Base-by-base conservation (phyloP, 768 basidiomycete genomes). In the Inosperma sp. region DNA sequence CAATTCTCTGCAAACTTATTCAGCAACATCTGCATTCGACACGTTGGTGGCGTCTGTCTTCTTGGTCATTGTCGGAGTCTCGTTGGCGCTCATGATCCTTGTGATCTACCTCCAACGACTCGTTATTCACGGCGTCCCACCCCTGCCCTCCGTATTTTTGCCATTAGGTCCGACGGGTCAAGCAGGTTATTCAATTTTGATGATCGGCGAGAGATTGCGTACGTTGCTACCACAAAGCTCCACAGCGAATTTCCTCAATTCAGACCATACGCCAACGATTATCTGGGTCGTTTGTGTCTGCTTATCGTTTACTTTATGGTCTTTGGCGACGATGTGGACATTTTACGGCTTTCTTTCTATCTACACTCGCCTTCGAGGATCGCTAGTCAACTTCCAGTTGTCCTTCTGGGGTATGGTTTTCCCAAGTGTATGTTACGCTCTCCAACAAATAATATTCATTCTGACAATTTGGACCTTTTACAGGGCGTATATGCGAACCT, bases 81-180 rank as follows among this genome's bases (percentile, higher is more conserved):
- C 72, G 1, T 70, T 86, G 13, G 78, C 84, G 1, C 61, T 83
- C 41, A 84, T 86, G 78, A 75, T 88, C 40, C 74, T 87, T 49
- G 77, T 82, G 5, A 69, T 80, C 41, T 88, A 87, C 61, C 62
- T 87, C 30, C 62, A 78, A 30, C 79, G 84, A 7, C 71, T 84
- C 8, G 74, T 85, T 48, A 54, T 80, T 8, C 61, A 80, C 57
- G 84, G 83, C 7, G 70, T 80, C 43, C 75, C 82, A 1, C 66
- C 69, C 12, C 71, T 84, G 42, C 64, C 85, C 50, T 81, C 82
- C 5, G 71, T 78, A 4, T 88, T 88, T 64, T 72, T 90, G n/a
- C 85, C 86, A 0, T 65, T 89, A 2, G 88, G 88, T 3, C 85
- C 88, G 0, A 77, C 78, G 47, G 86, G 81, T 19, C 86, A 89